A percentile compares a stretch with the other conserved stretches of the same genome.
Conservation (phyloP, 2,329 filamentous ascomycete species). For the Capronia coronata region DNA sequence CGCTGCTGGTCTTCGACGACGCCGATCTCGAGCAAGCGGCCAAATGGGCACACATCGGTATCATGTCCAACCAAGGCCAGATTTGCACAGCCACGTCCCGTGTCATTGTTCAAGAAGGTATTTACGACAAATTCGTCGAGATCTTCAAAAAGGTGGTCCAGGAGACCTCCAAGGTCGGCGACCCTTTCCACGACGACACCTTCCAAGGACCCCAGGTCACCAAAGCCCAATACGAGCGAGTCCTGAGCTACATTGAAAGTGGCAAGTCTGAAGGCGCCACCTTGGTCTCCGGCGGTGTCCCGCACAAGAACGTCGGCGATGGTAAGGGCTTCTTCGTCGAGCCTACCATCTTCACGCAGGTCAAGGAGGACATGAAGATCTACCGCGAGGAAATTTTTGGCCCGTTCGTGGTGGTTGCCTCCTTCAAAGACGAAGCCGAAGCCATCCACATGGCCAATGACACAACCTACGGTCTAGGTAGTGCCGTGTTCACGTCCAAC, state of each 20-base stretch:
- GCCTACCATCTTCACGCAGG: conserved; percentile 37
- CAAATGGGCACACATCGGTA: conserved; percentile 44
- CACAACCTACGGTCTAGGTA: conserved; percentile 39
- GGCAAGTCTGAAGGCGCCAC: conserved; percentile 40
- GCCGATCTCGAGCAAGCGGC: conserved; percentile 52
- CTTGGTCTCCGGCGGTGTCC: conserved; percentile 35
- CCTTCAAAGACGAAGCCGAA: conserved; percentile 38
- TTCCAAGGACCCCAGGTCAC: conserved; percentile 44
- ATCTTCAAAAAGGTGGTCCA: conserved; percentile 35
- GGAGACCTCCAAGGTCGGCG: conserved; percentile 36
- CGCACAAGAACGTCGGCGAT: conserved; percentile 31
- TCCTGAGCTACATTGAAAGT: conserved; percentile 39
- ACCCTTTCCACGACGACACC: conserved; percentile 39
- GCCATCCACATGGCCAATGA: conserved; percentile 37
- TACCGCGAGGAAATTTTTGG: conserved; percentile 42
- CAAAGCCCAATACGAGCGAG: conserved; percentile 40
- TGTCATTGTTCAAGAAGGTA: conserved; percentile 50
- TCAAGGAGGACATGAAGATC: conserved; percentile 35
- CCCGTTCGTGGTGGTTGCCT: conserved; percentile 37
- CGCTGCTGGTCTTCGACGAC: conserved; percentile 53
- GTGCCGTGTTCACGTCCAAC: conserved; percentile 40
- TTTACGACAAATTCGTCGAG: conserved; percentile 42
- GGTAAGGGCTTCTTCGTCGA: conserved; percentile 38
- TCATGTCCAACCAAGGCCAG: conserved; percentile 55
- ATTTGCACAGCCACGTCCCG: conserved; percentile 55